Percentiles rank a stretch among this genome's conserved stretches.
These are phyloP conservation scores for Ustilago xerochloae DNA, from an alignment of 1,284 basidiomycete genomes.

Conservation along the genomic window DNA sequence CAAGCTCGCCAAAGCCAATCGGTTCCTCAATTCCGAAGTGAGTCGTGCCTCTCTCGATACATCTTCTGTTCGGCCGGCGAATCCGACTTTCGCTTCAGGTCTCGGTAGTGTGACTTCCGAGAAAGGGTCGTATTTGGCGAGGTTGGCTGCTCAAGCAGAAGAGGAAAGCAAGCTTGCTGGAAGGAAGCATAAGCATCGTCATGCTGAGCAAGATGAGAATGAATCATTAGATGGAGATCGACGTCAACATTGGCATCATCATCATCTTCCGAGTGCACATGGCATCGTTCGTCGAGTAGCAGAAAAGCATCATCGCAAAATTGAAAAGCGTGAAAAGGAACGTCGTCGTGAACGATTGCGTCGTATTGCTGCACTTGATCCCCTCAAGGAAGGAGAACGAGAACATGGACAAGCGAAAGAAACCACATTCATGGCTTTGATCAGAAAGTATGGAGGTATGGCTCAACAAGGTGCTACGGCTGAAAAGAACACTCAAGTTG, in stretches of 20 bases:
- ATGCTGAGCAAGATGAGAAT: slow-evolving; percentile 16
- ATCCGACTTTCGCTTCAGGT: neutral
- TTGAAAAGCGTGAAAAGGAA: slow-evolving; percentile 21
- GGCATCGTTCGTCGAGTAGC: slow-evolving; percentile 32
- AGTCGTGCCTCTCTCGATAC: slow-evolving; percentile 11
- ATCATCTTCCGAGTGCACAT: neutral
- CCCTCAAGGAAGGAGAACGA: slow-evolving; percentile 28
- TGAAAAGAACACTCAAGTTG: no score
- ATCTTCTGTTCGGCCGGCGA: neutral
- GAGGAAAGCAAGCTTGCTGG: neutral
- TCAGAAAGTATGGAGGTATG: slow-evolving; percentile 34
- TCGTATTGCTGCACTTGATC: slow-evolving; percentile 42
- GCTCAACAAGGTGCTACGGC: slow-evolving; percentile 20
- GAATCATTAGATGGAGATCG: slow-evolving; percentile 2
- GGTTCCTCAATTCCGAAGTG: slow-evolving; percentile 34
- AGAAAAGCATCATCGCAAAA: slow-evolving; percentile 28
- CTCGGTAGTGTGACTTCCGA: slow-evolving; percentile 30
- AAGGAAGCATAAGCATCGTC: neutral
- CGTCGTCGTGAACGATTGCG: slow-evolving; percentile 27
- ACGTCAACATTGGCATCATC: neutral
- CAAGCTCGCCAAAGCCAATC: slow-evolving; percentile 31
- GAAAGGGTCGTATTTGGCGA: slow-evolving; percentile 26
- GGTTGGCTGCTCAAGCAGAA: slow-evolving; percentile 30
- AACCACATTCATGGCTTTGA: slow-evolving; percentile 42
- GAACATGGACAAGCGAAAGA: slow-evolving; percentile 33